Evolutionary conservation across 345 rosid species (phyloP), one percentile per base, ranked within the genome.

Genomic region (Aquilaria malaccensis): DNA sequence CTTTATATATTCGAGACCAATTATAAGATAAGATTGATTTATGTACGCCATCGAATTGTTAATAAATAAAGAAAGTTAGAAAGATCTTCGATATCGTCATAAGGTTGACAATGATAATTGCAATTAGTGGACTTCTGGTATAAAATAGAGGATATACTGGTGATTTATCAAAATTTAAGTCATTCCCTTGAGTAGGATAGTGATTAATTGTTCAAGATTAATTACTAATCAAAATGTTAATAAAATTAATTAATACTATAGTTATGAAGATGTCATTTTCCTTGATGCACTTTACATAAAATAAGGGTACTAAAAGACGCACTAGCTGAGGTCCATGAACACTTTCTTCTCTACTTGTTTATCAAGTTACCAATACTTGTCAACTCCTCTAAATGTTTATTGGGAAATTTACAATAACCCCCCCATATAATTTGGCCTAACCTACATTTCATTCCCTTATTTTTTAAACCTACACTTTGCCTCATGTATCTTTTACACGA

Each of bases 311-410:
- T 53, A 69, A 62, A 50, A 45, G 67, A 65, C 77, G 73, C 62
- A 59, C 76, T 66, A 72, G 81, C 76, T 74, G 81, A 81, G 66
- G 70, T 78, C 70, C 70, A 15, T 14, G 56, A 69, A 59, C 61
- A 43, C 14, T 9, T 58, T 54, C 46, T 52, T 55, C 50, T 29
- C 33, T 46, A 2, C 30, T 10, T 53, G 52, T 69, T 48, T 69
- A 41, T 52, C 66, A 61, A 59, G 71, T 58, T 55, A 63, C 22
- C 64, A 61, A 56, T 68, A 70, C 13, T 71, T 76, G 85, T 80
- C 81, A 76, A 79, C 73, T 45, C 70, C 62, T 10, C 9, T 52
- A 9, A n/a, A 51, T 30, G 30, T 31, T 65, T 52, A 6, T 65
- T 68, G 31, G 22, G 45, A 59, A 65, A 67, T 70, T 61, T 65